Conservation (phyloP, 306 rosid species). For the Prunus dulcis region DNA sequence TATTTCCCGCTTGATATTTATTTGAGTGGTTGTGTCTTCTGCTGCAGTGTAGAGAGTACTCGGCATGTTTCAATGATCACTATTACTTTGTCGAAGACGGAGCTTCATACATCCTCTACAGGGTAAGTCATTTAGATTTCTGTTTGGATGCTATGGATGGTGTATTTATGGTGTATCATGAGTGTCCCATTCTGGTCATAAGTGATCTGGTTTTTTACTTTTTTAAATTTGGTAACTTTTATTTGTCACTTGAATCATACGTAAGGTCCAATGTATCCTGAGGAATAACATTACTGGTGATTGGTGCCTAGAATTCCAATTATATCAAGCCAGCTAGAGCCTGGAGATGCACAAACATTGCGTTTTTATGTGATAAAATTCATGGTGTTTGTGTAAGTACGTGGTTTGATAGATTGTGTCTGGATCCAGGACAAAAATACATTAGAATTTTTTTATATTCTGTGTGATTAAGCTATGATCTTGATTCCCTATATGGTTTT, state of each 20-base stretch:
- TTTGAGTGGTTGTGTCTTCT: slow-evolving; percentile 23
- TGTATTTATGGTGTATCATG: background rate
- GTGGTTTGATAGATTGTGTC: background rate
- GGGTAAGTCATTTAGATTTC: slow-evolving; percentile 50
- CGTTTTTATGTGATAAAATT: background rate
- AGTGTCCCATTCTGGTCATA: too few species aligned
- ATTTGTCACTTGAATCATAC: background rate
- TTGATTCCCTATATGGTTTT: background rate
- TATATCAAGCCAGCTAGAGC: background rate
- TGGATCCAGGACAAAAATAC: background rate
- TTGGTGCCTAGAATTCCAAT: background rate
- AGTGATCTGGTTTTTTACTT: background rate
- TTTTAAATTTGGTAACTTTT: background rate
- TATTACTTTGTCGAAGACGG: slow-evolving; percentile 66
- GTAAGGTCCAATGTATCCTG: background rate
- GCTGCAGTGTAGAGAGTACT: slow-evolving; percentile 72
- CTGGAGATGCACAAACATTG: background rate
- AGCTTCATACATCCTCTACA: slow-evolving; percentile 58
- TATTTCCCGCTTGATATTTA: slow-evolving; percentile 4
- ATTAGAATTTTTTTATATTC: too few species aligned
- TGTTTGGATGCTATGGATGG: background rate
- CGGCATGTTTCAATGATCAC: slow-evolving; percentile 91
- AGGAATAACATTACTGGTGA: background rate
- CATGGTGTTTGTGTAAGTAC: background rate
- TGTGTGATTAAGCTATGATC: background rate